phyloP scores from a whole-genome alignment of 2,329 filamentous ascomycete genomes.

The Cytospora piceae region DNA sequence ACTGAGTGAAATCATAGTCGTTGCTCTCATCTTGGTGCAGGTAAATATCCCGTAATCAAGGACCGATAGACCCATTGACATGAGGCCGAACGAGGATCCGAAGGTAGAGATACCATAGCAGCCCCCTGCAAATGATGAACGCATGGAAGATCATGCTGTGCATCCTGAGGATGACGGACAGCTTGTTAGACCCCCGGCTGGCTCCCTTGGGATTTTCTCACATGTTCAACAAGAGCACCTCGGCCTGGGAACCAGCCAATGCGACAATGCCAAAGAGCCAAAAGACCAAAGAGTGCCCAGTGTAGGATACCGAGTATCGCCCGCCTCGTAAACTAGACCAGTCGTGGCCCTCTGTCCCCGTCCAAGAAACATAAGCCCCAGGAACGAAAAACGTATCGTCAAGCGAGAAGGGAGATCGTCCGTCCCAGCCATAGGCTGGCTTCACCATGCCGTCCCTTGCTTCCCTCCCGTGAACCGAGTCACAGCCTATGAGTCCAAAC shows the following conservation, averaged over 20 bases:
- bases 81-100: neutral
- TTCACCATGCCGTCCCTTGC: slow-evolving; percentile 8
- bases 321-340: slow-evolving; percentile 17
- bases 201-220: slow-evolving; percentile 5
- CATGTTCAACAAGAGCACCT: slow-evolving; percentile 18
- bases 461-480: neutral
- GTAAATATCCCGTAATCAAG: neutral
- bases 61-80: neutral
- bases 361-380: slow-evolving; percentile 9
- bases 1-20: neutral
- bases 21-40: neutral
- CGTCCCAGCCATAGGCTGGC: slow-evolving; percentile 10
- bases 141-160: slow-evolving; percentile 25
- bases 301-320: neutral
- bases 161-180: slow-evolving; percentile 12
- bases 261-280: neutral
- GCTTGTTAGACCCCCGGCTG: neutral
- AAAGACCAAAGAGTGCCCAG: too few species aligned
- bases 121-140: slow-evolving; percentile 9
- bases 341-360: neutral
- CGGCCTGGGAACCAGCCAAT: slow-evolving; percentile 9
- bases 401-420: slow-evolving; percentile 4
- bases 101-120: neutral
- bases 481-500: neutral
- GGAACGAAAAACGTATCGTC: slow-evolving; percentile 10